Percentiles rank a stretch among this genome's conserved stretches.
Conservation (phyloP, 345 rosid species). For the Viola odorata region DNA sequence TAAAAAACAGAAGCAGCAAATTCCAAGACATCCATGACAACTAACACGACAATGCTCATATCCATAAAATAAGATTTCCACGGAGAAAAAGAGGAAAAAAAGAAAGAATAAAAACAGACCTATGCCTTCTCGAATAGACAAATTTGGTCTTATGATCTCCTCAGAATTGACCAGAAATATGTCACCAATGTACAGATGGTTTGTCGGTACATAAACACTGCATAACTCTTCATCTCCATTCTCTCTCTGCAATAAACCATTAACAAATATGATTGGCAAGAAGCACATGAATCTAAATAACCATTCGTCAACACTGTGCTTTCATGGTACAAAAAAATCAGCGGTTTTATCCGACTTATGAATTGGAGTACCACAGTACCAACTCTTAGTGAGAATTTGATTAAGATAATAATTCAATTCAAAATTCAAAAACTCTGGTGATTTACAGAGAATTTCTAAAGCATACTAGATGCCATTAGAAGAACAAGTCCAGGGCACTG, state of each 20-base stretch:
- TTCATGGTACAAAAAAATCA: neutral
- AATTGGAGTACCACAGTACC: neutral
- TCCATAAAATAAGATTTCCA: neutral
- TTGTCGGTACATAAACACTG: conserved; percentile 84
- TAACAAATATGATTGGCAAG: conserved; percentile 4
- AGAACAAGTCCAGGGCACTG: too few relatives aligned
- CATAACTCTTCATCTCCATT: conserved; percentile 75
- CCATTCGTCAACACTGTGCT: too few relatives aligned
- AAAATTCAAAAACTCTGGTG: neutral
- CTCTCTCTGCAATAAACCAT: conserved; percentile 44
- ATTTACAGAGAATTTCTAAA: too few relatives aligned
- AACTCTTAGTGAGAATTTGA: neutral
- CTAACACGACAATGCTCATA: too few relatives aligned
- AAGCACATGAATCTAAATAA: neutral
- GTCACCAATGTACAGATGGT: conserved; percentile 80
- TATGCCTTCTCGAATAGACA: conserved; percentile 88
- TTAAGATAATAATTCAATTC: neutral
- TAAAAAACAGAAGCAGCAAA: neutral
- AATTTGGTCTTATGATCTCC: conserved; percentile 76
- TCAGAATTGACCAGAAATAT: conserved; percentile 70
- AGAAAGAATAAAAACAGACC: conserved; percentile 43
- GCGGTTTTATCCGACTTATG: neutral
- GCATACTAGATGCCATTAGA: too few relatives aligned
- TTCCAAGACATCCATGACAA: too few relatives aligned
- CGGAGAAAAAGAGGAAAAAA: neutral